Percentiles rank a stretch among this genome's conserved stretches.
Evolutionary conservation across 306 rosid genomes (phyloP).

Genomic region (Cyclanthera cordifolia): DNA sequence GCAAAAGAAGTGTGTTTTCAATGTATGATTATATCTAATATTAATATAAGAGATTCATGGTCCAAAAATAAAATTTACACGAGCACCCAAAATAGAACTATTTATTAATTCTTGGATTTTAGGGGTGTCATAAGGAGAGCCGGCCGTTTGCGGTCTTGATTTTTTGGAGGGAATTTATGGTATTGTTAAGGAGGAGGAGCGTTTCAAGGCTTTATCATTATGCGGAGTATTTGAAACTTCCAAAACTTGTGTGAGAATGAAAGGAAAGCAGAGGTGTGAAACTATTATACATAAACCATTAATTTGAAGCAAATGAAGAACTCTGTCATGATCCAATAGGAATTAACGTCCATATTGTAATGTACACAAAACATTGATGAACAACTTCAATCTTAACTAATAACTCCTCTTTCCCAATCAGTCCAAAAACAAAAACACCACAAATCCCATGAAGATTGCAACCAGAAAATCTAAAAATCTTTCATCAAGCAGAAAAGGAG

Average conservation of each 20-base stretch:
- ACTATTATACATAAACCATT: neutral
- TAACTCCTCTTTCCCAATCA: neutral
- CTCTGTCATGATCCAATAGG: neutral
- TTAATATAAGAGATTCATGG: too few species aligned
- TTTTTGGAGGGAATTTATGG: too few species aligned
- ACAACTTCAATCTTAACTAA: neutral
- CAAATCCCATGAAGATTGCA: conserved; percentile 19
- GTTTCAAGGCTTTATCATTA: too few species aligned
- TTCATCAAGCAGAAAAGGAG: conserved; percentile 5
- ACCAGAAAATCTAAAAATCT: conserved; percentile 13
- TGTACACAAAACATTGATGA: conserved; percentile 5
- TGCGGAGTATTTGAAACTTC: too few species aligned
- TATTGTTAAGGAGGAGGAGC: too few species aligned
- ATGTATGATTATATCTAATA: too few species aligned
- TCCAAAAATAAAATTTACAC: neutral
- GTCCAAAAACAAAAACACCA: conserved; percentile 20
- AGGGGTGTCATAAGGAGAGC: too few species aligned
- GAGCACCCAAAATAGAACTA: neutral
- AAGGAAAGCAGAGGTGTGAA: neutral
- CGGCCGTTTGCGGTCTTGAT: too few species aligned
- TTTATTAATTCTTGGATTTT: too few species aligned
- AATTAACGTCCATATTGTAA: neutral
- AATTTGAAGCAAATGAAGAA: neutral
- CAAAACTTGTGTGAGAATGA: too few species aligned
- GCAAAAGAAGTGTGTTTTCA: too few species aligned